A percentile compares a stretch with the other conserved stretches of the same genome.
These are phyloP conservation scores for Cenchrus americanus DNA, from an alignment of 176 grass and related monocot genomes.

Conservation along the genomic window DNA sequence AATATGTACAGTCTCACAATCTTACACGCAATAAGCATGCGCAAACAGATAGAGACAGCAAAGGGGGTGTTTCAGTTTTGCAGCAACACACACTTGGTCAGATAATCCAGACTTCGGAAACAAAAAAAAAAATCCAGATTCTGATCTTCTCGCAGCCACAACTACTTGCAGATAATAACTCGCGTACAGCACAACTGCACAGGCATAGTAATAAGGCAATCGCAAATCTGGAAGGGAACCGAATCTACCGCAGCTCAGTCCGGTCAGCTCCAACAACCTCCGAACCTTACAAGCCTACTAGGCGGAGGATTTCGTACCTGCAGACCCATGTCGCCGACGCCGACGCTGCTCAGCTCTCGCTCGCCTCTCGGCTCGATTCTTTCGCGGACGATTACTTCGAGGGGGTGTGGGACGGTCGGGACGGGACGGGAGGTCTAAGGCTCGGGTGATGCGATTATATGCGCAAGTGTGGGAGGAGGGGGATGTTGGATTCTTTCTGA, in stretches of 20 bases:
- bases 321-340: slow-evolving; percentile 23
- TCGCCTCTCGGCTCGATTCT: not conserved
- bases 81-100: not conserved
- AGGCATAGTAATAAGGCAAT: not conserved
- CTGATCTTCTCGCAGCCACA: too few relatives aligned
- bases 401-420: not conserved
- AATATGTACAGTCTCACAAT: not conserved
- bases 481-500: not conserved
- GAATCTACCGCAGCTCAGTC: not conserved
- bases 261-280: not conserved
- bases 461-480: not conserved
- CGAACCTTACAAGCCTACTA: too few relatives aligned
- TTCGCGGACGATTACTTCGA: not conserved
- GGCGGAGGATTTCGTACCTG: slow-evolving; percentile 1
- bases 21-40: not conserved
- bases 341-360: not conserved
- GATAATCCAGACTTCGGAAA: not conserved
- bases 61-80: not conserved
- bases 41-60: not conserved
- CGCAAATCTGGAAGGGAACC: not conserved
- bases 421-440: not conserved
- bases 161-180: not conserved
- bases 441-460: not conserved
- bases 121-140: not conserved
- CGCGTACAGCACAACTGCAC: not conserved